These are phyloP conservation scores for Polysphondylium violaceum DNA, from an alignment of 78 protist genomes.

Conservation along the genomic window DNA sequence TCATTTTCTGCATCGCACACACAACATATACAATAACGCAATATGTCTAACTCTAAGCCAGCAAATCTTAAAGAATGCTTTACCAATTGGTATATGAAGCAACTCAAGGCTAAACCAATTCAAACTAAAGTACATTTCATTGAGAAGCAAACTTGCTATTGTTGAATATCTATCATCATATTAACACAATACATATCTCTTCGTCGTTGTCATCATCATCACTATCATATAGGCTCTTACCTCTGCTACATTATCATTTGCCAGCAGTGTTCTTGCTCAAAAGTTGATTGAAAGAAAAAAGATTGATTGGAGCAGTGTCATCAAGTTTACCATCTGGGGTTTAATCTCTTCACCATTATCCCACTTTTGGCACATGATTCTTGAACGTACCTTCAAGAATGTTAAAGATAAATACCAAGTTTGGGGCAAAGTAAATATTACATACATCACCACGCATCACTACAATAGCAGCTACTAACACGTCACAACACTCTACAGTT, in stretches of 20 bases:
- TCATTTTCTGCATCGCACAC: no score
- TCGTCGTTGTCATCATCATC: neutral
- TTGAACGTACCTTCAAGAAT: conserved; percentile 52
- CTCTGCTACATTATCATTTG: conserved; percentile 56
- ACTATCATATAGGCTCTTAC: conserved; percentile 24
- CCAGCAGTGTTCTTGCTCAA: conserved; percentile 54
- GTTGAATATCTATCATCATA: neutral
- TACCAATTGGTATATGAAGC: conserved; percentile 56
- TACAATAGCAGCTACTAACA: neutral
- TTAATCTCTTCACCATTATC: conserved; percentile 56
- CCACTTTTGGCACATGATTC: conserved; percentile 70
- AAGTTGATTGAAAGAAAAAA: conserved; percentile 50
- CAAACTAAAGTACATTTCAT: conserved; percentile 26
- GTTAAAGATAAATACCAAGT: conserved; percentile 35
- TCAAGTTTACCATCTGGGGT: conserved; percentile 73
- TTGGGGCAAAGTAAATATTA: conserved; percentile 50
- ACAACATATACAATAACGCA: no score
- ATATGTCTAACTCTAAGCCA: conserved; percentile 70
- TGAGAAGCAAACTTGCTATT: neutral
- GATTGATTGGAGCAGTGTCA: conserved; percentile 60
- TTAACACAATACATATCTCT: neutral
- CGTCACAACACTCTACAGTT: neutral
- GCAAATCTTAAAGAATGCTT: conserved; percentile 13
- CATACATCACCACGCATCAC: neutral
- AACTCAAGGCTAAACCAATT: conserved; percentile 36